Base-by-base conservation (phyloP, 495 filamentous ascomycete species). In the Paragyromitra xinjiangensis region DNA sequence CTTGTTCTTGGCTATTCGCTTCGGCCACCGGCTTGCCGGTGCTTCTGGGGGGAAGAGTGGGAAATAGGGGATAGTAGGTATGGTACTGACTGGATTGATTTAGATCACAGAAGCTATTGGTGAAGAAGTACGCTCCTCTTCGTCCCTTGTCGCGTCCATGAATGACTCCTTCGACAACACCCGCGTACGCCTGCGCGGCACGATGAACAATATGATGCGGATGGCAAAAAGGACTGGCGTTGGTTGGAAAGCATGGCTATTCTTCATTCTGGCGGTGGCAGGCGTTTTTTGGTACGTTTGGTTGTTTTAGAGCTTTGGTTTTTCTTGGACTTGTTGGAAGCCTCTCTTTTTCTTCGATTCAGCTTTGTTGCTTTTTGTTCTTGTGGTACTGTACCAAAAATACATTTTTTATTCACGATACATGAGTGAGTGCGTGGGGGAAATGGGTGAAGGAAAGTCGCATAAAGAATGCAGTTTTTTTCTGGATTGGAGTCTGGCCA, bases 181-280 rank as follows among this genome's bases (percentile, higher is more conserved):
- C 58, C 86, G 94, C 62, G 83, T 93, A 37, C 87, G 92, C 79
- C 84, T 99, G 73, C 87, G 90, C 19, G 93, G 94, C 51, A 98
- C 96, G 51, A 98, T 99, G 95, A 97, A 93, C 81, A 87, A 94
- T 39, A 99, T 99, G 95, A 85, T 98, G 70, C 83, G 94, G 71
- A 98, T 99, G 95, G 96, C 95, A 4, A 91, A 97, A 85, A 86
- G 90, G 80, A 96, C 94, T 12, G 96, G 96, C 3, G 90, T 99
- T 37, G 92, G 94, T 74, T 99, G 95, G 95, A 92, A 89, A 84
- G 92, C 94, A 34, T 99, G 96, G 95, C 81, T 96, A 61, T 87
- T 84, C 22, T 98, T 99, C 84, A 96, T 99, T 81, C 85, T 87
- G 42, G 90, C 89, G 3, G 93, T 99, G 24, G 89, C 91, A 69